phyloP scores from a whole-genome alignment of 805 yeast species.

The Cyberlindnera galapagoensis region DNA sequence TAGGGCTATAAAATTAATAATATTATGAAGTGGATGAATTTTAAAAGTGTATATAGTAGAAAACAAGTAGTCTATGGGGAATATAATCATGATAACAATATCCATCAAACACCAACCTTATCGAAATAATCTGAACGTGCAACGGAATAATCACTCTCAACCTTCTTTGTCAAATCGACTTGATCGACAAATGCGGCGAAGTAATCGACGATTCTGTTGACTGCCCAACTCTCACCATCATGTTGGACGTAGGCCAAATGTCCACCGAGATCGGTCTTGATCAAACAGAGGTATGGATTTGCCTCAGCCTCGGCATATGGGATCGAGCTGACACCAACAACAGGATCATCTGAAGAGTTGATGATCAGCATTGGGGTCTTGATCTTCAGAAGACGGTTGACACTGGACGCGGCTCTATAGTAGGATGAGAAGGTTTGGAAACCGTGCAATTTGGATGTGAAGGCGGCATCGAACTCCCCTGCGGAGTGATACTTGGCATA shows the following conservation, averaged over 20 bases:
- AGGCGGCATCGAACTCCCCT: conserved; percentile 52
- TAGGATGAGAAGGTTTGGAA: conserved; percentile 56
- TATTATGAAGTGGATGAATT: background rate
- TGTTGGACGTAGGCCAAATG: conserved; percentile 50
- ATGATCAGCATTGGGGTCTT: conserved; percentile 58
- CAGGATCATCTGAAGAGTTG: conserved; percentile 63
- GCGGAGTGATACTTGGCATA: conserved; percentile 34
- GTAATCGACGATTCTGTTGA: conserved; percentile 34
- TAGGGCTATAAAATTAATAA: conserved; percentile 34
- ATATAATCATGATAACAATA: conserved; percentile 1
- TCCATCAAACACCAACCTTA: conserved; percentile 11
- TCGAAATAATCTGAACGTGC: conserved; percentile 12
- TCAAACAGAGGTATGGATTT: conserved; percentile 54
- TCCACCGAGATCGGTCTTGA: conserved; percentile 63
- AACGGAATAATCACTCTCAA: conserved; percentile 14
- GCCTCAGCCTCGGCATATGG: conserved; percentile 43
- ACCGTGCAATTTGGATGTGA: conserved; percentile 59
- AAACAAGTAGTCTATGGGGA: background rate
- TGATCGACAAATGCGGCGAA: conserved; percentile 32
- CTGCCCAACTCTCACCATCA: conserved; percentile 43
- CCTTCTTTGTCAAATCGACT: conserved; percentile 21
- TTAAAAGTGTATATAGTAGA: too few species aligned
- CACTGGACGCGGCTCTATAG: conserved; percentile 60
- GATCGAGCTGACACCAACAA: conserved; percentile 43
- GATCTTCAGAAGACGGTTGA: conserved; percentile 46